These are phyloP conservation scores for Phaeosphaeria sp. DNA, from an alignment of 2,329 filamentous ascomycete genomes.

Conservation along the genomic window DNA sequence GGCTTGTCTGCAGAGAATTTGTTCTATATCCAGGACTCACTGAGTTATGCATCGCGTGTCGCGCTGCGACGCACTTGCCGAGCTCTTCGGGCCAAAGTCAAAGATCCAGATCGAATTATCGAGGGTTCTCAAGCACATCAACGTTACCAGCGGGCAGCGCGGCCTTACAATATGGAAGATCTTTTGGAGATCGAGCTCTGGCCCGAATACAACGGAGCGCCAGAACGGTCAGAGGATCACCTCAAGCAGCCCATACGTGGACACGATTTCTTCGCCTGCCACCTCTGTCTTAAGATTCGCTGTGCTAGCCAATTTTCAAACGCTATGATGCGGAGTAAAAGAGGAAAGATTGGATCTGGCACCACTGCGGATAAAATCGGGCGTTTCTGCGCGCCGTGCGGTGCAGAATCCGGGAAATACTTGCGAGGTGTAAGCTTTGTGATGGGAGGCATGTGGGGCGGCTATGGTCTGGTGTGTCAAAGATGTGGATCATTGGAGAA, in stretches of 20 bases:
- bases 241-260: not conserved
- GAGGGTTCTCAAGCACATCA: not conserved
- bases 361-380: not conserved
- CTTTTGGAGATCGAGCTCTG: not conserved
- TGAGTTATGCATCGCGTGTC: not conserved
- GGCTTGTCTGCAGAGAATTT: not conserved
- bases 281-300: not conserved
- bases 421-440: not conserved
- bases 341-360: not conserved
- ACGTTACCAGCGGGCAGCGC: not conserved
- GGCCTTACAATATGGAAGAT: not conserved
- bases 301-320: not conserved
- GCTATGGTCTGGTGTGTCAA: not conserved
- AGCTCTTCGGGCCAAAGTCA: not conserved
- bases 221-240: not conserved
- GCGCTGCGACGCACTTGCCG: not conserved
- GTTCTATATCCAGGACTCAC: not conserved
- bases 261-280: not conserved
- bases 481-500: not conserved
- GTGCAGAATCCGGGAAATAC: not conserved
- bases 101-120: not conserved
- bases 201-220: not conserved
- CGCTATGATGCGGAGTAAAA: not conserved
- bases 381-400: not conserved
- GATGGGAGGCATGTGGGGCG: not conserved